A percentile compares a stretch with the other conserved stretches of the same genome.
These are phyloP conservation scores for Cladosporium sp. DNA, from an alignment of 2,329 filamentous ascomycete genomes.

Conservation along the genomic window DNA sequence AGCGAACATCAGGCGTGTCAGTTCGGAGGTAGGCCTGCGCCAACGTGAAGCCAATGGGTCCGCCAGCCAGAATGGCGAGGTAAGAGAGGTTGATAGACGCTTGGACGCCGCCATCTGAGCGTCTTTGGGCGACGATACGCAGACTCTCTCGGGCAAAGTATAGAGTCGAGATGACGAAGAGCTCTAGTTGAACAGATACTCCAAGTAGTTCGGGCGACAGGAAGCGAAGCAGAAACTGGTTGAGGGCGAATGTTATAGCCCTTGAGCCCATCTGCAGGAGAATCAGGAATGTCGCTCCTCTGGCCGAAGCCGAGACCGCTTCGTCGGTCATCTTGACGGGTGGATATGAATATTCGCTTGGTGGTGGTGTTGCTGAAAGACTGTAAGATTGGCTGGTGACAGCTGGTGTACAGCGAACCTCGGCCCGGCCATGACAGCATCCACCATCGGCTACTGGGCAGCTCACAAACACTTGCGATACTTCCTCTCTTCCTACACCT, in stretches of 20 bases:
- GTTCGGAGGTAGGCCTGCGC: constrained; percentile 62
- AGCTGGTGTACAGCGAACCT: too few relatives aligned
- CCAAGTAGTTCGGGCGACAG: constrained; percentile 81
- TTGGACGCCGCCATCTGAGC: constrained; percentile 51
- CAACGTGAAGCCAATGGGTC: constrained; percentile 57
- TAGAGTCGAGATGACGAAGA: constrained; percentile 87
- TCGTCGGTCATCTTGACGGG: constrained; percentile 24
- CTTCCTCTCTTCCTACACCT: not conserved
- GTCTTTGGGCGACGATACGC: constrained; percentile 84
- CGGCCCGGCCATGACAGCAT: too few relatives aligned
- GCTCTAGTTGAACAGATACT: constrained; percentile 81
- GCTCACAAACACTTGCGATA: not conserved
- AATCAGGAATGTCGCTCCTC: constrained; percentile 80
- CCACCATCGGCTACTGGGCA: not conserved
- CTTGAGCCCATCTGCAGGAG: constrained; percentile 83
- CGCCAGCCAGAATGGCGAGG: constrained; percentile 58
- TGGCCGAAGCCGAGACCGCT: constrained; percentile 47
- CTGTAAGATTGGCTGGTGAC: not conserved
- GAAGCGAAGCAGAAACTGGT: constrained; percentile 84
- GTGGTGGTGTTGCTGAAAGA: too few relatives aligned
- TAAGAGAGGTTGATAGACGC: constrained; percentile 86
- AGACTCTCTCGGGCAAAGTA: constrained; percentile 92
- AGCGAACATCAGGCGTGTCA: constrained; percentile 53
- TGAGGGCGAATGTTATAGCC: constrained; percentile 81
- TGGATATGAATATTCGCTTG: not conserved